Evolutionary conservation across 164 flowering plant species (phyloP), one percentile per base, ranked within the genome.

Genomic region (Platanus orientalis): DNA sequence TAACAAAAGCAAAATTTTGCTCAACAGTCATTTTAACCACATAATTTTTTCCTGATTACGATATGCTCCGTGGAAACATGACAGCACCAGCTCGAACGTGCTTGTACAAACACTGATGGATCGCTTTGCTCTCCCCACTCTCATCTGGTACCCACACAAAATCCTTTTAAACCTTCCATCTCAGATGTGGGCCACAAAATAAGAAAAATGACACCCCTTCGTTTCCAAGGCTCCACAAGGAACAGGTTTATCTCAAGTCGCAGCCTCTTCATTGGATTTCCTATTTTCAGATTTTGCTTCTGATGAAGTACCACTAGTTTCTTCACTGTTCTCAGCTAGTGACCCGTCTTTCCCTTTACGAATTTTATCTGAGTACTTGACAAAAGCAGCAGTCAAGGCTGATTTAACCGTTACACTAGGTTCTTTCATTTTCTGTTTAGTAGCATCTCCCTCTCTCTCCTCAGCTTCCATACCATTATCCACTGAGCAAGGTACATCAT

Each of bases 361-460:
- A 61, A 80, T 63, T 76, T 77, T 85, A 54, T 77, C 77, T 12
- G 86, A 70, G 71, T 88, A 89, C 69, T 84, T 89, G 7, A 90
- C 70, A 65, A 86, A 88, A 54, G 96, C 96, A 62, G 84, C 84
- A 39, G 81, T 60, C 1, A 91, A 77, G 5, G 97, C 96, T 53
- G 95, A 84, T 72, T 81, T 85, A 17, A 94, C 76, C 17, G 84
- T 79, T 48, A 72, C 0, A 32, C 70, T 79, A 20, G 87, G 76
- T 49, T 85, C 87, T 70, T 80, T 79, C 69, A 80, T 75, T 60
- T 55, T 65, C 10, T 71, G 73, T 55, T 83, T 80, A 42, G 62
- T 76, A 17, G 65, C 63, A 45, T 69, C 76, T 61, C 54, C 77
- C 45, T 9, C 66, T 54, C 65, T 79, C 51, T 76, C 72, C 45